Base-by-base conservation (phyloP, 2,329 filamentous ascomycete species). In the Colletotrichum eleusines region DNA sequence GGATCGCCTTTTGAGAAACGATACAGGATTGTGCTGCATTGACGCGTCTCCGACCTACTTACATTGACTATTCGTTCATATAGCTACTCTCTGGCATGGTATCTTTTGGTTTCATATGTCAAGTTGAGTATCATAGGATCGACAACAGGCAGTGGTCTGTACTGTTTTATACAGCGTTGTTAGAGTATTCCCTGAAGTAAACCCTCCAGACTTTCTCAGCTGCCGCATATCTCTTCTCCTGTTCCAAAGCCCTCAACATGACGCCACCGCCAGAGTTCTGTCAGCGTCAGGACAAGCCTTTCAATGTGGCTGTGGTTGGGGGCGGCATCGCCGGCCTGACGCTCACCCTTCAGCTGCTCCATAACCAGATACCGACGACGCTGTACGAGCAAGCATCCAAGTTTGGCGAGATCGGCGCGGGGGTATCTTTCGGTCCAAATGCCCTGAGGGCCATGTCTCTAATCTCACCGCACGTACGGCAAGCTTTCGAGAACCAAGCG, bases 361-460 rank as follows among this genome's bases (percentile, higher is more conserved):
- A 78, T 2, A 83, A 85, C 44, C 76, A 77, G 2, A 75, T 87
- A 20, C 74, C 78, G 0, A 85, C 81, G 70, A 83, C 77, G 0
- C 60, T 88, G 2, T 88, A 85, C 72, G 86, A 88, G 73, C 81
- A 83, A 14, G 81, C 84, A 0, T 53, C 78, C 0, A 74, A 76
- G 2, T 82, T 85, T 63, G 78, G 81, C 3, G 85, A 87, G 73
- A 83, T 85, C 66, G 86, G 86, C 0, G 85, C 86, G 0, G 86
- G 86, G 9, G 84, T 88, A 33, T 85, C 84, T 3, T 84, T 87
- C 73, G 84, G 81, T 9, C 84, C 84, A n/a, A 87, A 86, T 71
- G 85, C 85, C 2, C 81, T 87, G 72, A 78, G 78, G 14, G 84
- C 85, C 18, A 83, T 88, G 68, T 61, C 64, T 12, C 57, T 68